Conservation (phyloP, 768 basidiomycete species). For the Scleroderma bovista region DNA sequence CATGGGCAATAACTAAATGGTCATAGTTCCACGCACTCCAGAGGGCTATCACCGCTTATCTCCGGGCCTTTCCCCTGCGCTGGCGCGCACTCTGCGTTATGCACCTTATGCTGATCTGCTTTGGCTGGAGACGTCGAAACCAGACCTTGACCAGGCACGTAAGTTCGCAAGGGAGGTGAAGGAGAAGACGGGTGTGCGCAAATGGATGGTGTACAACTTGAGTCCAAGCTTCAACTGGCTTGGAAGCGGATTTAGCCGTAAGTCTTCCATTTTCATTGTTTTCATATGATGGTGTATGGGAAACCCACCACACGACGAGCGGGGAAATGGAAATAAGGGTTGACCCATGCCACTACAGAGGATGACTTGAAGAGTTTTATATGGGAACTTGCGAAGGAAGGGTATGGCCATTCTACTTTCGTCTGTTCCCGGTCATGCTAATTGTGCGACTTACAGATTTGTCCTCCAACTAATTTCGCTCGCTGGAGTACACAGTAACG, state of each 20-base stretch:
- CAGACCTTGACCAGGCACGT: constrained; percentile 73
- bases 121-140: constrained; percentile 92
- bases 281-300: no score
- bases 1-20: neutral
- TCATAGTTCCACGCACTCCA: constrained; percentile 72
- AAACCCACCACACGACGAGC: no score
- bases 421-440: neutral
- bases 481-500: constrained; percentile 84
- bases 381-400: constrained; percentile 88
- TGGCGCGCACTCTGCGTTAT: constrained; percentile 73
- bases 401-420: constrained; percentile 36
- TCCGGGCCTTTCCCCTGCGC: constrained; percentile 75
- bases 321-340: neutral
- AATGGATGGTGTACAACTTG: constrained; percentile 88
- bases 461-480: constrained; percentile 86
- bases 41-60: constrained; percentile 91
- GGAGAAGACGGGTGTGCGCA: constrained; percentile 53
- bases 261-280: neutral
- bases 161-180: constrained; percentile 74
- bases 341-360: constrained; percentile 33
- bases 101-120: constrained; percentile 86
- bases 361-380: constrained; percentile 76
- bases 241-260: constrained; percentile 71
- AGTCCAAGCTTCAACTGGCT: constrained; percentile 95
- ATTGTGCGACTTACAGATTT: constrained; percentile 45